A percentile compares a stretch with the other conserved stretches of the same genome.
phyloP scores from a whole-genome alignment of 2,329 filamentous ascomycete species.

The Chalaropsis thielavioides region DNA sequence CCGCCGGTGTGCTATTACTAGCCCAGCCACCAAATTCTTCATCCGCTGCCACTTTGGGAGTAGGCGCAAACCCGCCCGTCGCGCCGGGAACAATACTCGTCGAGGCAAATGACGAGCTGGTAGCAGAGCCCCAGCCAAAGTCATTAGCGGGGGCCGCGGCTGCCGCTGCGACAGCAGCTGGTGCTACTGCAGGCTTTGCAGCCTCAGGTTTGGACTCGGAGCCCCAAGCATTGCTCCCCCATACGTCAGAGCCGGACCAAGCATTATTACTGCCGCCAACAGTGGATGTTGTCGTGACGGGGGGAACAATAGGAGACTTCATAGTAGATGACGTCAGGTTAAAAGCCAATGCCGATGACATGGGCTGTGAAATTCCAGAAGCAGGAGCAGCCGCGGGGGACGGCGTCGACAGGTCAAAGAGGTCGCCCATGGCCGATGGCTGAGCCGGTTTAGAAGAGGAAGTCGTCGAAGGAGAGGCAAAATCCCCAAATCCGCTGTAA shows the following conservation, averaged over 20 bases:
- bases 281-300: slow-evolving; percentile 19
- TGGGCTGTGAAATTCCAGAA: slow-evolving; percentile 28
- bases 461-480: slow-evolving; percentile 38
- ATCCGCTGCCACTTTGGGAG: slow-evolving; percentile 64
- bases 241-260: slow-evolving; percentile 52
- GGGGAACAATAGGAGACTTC: slow-evolving; percentile 28
- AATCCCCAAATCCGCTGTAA: slow-evolving; percentile 49
- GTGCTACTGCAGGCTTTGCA: slow-evolving; percentile 34
- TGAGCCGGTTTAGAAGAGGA: slow-evolving; percentile 30
- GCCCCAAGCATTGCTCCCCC: slow-evolving; percentile 78
- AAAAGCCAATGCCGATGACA: slow-evolving; percentile 53
- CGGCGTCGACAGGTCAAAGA: slow-evolving; percentile 61
- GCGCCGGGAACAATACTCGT: slow-evolving; percentile 47
- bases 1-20: slow-evolving; percentile 43
- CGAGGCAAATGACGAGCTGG: slow-evolving; percentile 33
- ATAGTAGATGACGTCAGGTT: slow-evolving; percentile 48
- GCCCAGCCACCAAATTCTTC: slow-evolving; percentile 96
- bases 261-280: slow-evolving; percentile 29
- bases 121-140: slow-evolving; percentile 44
- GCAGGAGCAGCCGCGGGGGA: slow-evolving; percentile 31
- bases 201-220: slow-evolving; percentile 36
- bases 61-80: slow-evolving; percentile 48
- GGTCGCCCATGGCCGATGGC: slow-evolving; percentile 54
- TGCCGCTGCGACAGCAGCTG: slow-evolving; percentile 25
- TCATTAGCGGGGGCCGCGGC: slow-evolving; percentile 35